phyloP scores from a whole-genome alignment of 495 filamentous ascomycete species.

The Neurospora hispaniola region DNA sequence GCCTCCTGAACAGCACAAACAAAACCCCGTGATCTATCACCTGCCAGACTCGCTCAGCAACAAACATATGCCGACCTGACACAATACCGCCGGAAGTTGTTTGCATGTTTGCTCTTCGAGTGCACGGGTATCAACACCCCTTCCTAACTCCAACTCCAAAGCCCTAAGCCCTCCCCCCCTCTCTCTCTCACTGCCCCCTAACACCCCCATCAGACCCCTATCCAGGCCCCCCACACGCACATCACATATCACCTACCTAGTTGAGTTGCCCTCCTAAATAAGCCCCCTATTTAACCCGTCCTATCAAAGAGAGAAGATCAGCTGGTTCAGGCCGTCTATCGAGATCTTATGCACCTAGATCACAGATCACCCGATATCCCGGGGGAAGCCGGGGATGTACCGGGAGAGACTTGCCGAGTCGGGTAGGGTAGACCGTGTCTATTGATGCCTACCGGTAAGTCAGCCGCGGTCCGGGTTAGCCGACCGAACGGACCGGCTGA shows the following conservation, averaged over 20 bases:
- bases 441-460: not conserved
- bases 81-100: not conserved
- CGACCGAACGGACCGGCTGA: not conserved
- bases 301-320: not conserved
- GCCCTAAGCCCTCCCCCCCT: not conserved
- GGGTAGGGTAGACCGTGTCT: not conserved
- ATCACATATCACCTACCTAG: not conserved
- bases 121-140: not conserved
- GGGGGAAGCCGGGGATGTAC: not conserved
- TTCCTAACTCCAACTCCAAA: not conserved
- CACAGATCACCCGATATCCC: not conserved
- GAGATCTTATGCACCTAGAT: not conserved
- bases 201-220: not conserved
- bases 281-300: not conserved
- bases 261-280: not conserved
- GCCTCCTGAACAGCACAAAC: not conserved
- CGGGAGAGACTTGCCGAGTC: not conserved
- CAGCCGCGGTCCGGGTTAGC: too few species aligned
- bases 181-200: not conserved
- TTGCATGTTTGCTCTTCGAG: not conserved
- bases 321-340: not conserved
- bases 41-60: not conserved
- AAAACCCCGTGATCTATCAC: not conserved
- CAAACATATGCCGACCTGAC: too few species aligned
- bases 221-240: not conserved